Conservation (phyloP, 441 rosid genomes). For the Isatis lusitanica region DNA sequence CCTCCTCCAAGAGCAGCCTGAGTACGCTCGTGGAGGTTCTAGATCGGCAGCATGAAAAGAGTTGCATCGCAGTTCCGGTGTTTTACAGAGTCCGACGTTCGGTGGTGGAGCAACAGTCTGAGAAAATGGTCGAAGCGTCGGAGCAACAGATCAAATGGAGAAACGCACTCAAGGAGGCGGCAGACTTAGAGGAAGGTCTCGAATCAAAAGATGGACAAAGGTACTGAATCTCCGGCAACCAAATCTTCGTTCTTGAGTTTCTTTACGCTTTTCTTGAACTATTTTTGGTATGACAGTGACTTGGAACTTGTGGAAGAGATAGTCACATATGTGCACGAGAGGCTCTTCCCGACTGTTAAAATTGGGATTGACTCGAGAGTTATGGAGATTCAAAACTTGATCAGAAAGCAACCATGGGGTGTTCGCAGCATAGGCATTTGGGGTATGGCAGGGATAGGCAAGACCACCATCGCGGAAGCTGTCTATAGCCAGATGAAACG, state of each 20-base stretch:
- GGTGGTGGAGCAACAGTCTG: background rate
- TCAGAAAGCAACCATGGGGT: background rate
- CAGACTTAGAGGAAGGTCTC: background rate
- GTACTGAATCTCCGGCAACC: background rate
- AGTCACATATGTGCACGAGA: background rate
- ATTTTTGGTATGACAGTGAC: slow-evolving; percentile 4
- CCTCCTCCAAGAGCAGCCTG: slow-evolving; percentile 1
- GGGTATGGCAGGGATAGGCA: slow-evolving; percentile 37
- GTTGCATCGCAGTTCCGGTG: background rate
- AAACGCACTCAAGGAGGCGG: background rate
- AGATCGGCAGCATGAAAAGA: background rate
- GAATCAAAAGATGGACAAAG: background rate
- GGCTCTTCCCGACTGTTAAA: background rate
- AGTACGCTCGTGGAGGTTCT: background rate
- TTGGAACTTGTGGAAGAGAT: slow-evolving; percentile 1
- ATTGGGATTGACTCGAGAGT: slow-evolving; percentile 22
- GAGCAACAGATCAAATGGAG: background rate
- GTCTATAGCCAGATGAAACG: background rate
- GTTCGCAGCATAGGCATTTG: slow-evolving; percentile 32
- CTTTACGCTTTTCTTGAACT: too few relatives aligned
- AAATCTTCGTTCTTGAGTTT: background rate
- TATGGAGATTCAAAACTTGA: background rate
- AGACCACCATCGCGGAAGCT: background rate
- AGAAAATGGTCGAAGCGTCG: background rate
- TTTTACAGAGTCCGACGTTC: background rate